Evolutionary conservation across 1,284 basidiomycete genomes (phyloP).

Genomic region (Apiotrichum porosum): DNA sequence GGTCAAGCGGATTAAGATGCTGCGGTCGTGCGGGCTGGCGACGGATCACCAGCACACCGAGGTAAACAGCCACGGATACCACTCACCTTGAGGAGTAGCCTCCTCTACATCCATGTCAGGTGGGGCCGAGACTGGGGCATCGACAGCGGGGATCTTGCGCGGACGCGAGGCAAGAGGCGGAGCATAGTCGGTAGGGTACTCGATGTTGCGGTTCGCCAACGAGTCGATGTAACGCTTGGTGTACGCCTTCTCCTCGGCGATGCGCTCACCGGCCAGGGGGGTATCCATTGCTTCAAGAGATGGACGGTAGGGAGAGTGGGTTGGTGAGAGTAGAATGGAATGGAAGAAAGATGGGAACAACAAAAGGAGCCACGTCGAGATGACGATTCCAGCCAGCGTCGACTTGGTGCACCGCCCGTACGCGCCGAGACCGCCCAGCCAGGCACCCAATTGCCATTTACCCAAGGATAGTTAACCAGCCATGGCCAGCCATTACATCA

Average conservation of each 20-base stretch:
- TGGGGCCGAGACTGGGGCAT: constrained; percentile 46
- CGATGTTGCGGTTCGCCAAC: constrained; percentile 63
- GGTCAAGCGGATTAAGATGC: too few species aligned
- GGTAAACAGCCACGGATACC: too few species aligned
- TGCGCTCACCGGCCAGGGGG: constrained; percentile 52
- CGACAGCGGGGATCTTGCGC: constrained; percentile 66
- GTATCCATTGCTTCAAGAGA: constrained; percentile 25
- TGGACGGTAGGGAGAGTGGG: neutral
- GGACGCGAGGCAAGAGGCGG: constrained; percentile 66
- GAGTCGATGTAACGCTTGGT: constrained; percentile 67
- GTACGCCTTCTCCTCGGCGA: constrained; percentile 61
- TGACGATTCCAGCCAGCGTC: too few species aligned
- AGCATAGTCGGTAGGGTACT: constrained; percentile 68
- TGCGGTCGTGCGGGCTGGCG: too few species aligned
- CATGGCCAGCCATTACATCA: too few species aligned
- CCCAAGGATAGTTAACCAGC: too few species aligned
- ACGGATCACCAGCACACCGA: neutral
- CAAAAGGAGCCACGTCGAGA: neutral
- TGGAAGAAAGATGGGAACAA: neutral
- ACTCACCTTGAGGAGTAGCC: constrained; percentile 25
- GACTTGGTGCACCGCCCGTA: too few species aligned
- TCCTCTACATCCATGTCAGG: constrained; percentile 38
- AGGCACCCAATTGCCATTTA: too few species aligned
- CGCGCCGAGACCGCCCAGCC: too few species aligned
- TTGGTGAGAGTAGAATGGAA: neutral